These are phyloP conservation scores for Pisolithus orientalis DNA, from an alignment of 768 basidiomycete genomes.

Conservation along the genomic window DNA sequence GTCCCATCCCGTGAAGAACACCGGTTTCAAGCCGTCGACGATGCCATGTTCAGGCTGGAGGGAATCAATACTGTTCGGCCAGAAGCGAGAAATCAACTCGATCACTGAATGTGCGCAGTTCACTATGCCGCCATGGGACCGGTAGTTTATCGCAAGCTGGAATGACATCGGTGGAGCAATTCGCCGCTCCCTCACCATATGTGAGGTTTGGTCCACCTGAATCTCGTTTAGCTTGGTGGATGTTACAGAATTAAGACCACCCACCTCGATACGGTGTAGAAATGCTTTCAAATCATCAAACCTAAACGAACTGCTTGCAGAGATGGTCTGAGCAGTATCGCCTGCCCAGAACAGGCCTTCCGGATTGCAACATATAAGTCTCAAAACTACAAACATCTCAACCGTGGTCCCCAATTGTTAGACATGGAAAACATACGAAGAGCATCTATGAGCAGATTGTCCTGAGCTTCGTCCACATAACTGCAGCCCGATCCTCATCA, in stretches of 20 bases:
- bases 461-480: conserved; percentile 72
- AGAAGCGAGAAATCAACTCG: conserved; percentile 53
- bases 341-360: conserved; percentile 75
- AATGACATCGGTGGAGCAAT: conserved; percentile 36
- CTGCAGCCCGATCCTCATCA: conserved; percentile 14
- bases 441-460: conserved; percentile 61
- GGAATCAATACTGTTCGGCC: conserved; percentile 58
- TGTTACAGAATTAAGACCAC: not conserved
- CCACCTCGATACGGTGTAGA: conserved; percentile 55
- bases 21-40: conserved; percentile 47
- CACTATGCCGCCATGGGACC: conserved; percentile 72
- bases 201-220: conserved; percentile 17
- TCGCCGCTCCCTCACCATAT: conserved; percentile 1
- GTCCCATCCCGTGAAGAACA: conserved; percentile 50
- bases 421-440: conserved; percentile 34
- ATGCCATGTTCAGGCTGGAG: conserved; percentile 52
- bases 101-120: conserved; percentile 61
- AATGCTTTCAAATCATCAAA: conserved; percentile 71
- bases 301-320: conserved; percentile 63
- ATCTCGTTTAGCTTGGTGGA: not conserved
- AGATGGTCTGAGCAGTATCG: conserved; percentile 75
- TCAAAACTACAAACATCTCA: conserved; percentile 40
- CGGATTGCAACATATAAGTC: conserved; percentile 55
- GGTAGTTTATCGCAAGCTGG: conserved; percentile 58
- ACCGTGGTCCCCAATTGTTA: not conserved